Evolutionary conservation across 2,329 filamentous ascomycete genomes (phyloP).

Genomic region (Graphilbum fragrans): DNA sequence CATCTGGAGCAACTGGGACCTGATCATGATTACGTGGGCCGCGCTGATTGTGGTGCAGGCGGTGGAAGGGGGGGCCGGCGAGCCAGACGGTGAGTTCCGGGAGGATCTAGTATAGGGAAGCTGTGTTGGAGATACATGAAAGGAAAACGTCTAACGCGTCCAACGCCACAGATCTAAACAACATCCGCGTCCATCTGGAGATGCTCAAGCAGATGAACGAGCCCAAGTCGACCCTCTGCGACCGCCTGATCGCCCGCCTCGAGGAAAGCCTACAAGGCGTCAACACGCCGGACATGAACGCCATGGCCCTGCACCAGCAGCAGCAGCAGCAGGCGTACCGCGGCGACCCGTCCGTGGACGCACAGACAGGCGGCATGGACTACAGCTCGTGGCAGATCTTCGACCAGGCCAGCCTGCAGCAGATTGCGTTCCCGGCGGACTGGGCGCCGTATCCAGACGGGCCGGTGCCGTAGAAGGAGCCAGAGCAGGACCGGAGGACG

Average conservation of each 20-base stretch:
- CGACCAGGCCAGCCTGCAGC: constrained; percentile 8
- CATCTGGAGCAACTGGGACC: constrained; percentile 11
- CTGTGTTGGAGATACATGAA: no score
- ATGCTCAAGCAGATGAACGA: constrained; percentile 7
- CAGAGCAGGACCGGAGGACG: no score
- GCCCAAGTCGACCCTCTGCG: constrained; percentile 4
- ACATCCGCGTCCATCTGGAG: constrained; percentile 8
- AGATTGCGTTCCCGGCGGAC: constrained; percentile 1
- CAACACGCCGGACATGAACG: background rate
- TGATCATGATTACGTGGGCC: constrained; percentile 11
- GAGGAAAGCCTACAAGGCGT: constrained; percentile 7
- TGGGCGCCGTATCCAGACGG: no score
- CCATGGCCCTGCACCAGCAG: background rate
- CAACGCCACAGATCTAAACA: constrained; percentile 2
- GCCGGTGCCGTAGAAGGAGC: no score
- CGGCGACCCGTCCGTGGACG: background rate
- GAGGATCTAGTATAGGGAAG: background rate
- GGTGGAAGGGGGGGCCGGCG: constrained; percentile 7
- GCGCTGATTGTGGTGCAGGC: constrained; percentile 9
- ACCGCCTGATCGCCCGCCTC: constrained; percentile 4
- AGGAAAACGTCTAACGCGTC: background rate
- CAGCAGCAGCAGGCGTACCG: background rate
- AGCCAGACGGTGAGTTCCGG: constrained; percentile 1
- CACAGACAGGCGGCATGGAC: constrained; percentile 1
- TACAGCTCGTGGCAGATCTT: constrained; percentile 9